These are phyloP conservation scores for Dalbergia cultrata DNA, from an alignment of 306 rosid species.

Conservation along the genomic window DNA sequence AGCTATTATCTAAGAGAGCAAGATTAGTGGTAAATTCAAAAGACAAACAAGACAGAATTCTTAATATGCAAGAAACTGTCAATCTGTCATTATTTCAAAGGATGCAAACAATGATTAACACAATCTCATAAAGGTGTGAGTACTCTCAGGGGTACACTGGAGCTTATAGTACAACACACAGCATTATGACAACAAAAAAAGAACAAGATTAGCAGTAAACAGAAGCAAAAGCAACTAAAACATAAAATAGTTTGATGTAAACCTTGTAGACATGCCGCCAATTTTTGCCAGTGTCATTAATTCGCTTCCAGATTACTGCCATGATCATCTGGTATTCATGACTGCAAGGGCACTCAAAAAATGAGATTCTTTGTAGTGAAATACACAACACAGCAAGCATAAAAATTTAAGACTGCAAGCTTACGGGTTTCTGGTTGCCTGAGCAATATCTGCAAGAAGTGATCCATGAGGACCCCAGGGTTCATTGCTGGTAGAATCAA, in stretches of 20 bases:
- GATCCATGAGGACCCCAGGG: constrained; percentile 99
- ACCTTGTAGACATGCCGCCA: constrained; percentile 99
- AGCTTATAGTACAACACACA: constrained; percentile 23
- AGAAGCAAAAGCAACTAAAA: constrained; percentile 33
- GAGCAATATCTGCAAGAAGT: constrained; percentile 95
- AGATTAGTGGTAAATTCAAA: constrained; percentile 26
- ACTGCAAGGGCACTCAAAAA: constrained; percentile 63
- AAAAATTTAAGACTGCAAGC: constrained; percentile 40
- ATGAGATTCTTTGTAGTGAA: constrained; percentile 43
- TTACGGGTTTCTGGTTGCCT: constrained; percentile 93
- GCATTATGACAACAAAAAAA: constrained; percentile 1
- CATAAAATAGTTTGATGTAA: constrained; percentile 26
- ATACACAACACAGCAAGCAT: constrained; percentile 40
- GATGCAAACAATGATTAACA: constrained; percentile 3
- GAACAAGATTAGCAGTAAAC: constrained; percentile 28
- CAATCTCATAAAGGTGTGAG: constrained; percentile 17
- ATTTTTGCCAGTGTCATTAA: constrained; percentile 97
- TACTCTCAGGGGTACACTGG: constrained; percentile 6
- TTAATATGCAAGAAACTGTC: constrained; percentile 9
- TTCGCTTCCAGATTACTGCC: constrained; percentile 94
- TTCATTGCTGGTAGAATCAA: constrained; percentile 99
- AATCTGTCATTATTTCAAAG: constrained; percentile 23
- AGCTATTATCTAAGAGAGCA: constrained; percentile 2
- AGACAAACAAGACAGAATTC: neutral
- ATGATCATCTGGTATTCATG: constrained; percentile 97